Base-by-base conservation (phyloP, 2,329 filamentous ascomycete genomes). In the Beauveria sp. region DNA sequence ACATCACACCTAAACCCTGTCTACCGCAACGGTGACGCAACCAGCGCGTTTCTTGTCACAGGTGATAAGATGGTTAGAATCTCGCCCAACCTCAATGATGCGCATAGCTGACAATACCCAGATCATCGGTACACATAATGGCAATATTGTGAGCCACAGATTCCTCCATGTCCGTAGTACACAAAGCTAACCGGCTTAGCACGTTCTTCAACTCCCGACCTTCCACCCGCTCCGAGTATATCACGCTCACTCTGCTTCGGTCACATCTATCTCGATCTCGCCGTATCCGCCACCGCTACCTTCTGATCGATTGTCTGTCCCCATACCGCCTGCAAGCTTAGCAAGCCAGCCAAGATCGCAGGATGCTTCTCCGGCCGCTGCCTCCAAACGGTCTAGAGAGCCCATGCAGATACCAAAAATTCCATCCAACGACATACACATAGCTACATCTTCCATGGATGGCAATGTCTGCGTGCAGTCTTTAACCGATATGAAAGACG, bases 21-120 rank as follows among this genome's bases (percentile, higher is more conserved):
- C 40, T 99, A 99, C 77, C 87, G 92, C 62, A 96, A 96, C 77
- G 93, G 91, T 67, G 95, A 99, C 81, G 91, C 92, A 67, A 97
- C 93, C 28, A 97, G 93, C 74, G 81, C 90, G 9, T 96, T 96
- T 72, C 77, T 96, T 55, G 91, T 96, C 55, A 90, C 90, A 46
- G 93, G 93, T 58, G 93, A 99, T 79, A 98, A 98, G 79, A 96
- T 98, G 93, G 91, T 93, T 81, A 69, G 79, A 61, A 43, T 60
- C 30, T 30, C 14, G 16, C 26, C 9, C 28, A 45, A 16, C 20
- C 24, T 38, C 18, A 20, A 18, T 45, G 12, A n/a, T 20, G 9
- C 22, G 8, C 14, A 66, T 67, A 63, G 61, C 75, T 78, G 67
- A 75, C 67, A 63, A 63, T 69, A 66, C 66, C 54, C 75, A 93